Base-by-base conservation (phyloP, 176 grass and related monocot species). In the Cenchrus fungigraminus region DNA sequence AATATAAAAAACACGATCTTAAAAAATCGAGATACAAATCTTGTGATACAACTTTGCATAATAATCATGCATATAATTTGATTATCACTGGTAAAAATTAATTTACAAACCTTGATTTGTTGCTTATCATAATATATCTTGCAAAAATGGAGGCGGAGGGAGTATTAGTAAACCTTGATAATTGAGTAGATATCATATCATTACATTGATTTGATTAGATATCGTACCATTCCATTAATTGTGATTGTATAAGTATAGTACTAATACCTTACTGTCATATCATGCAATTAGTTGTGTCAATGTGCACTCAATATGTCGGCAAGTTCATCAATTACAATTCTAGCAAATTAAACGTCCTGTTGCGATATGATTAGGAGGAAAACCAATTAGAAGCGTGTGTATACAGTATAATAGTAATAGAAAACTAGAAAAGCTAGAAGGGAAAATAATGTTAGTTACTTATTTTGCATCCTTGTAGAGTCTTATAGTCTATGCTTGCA, bases 301-400 rank as follows among this genome's bases (percentile, higher is more conserved):
- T 76, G 32, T 76, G 51, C 52, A 76, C 73, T 56, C 73, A 76
- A 57, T 76, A n/a, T 76, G 52, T 76, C 73, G 52, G 32, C 73
- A 75, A 11, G 31, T 13, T 17, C 32, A 57, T 75, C 12, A 31
- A 52, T 55, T 43, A 44, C 37, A 20, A 70, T 45, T 45, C 8
- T 70, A 42, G 32, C 14, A 68, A 68, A 37, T 4, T 58, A 20
- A 76, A 57, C 20, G 52, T 10, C 52, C 16, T 43, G 12, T 59
- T 60, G 3, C 61, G 55, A 45, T 71, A 68, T 71, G 47, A 20
- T 15, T 20, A 20, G 17, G 20, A 56, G 59, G 74, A 22, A 43
- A 59, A 59, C 17, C 11, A 57, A 58, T 13, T 42, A 56, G 32
- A 12, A 19, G 4, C 13, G 19, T 17, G 5, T 54, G 15, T 20